Evolutionary conservation across 2,329 filamentous ascomycete genomes (phyloP).

Genomic region (Ceratocystiopsis minuta): DNA sequence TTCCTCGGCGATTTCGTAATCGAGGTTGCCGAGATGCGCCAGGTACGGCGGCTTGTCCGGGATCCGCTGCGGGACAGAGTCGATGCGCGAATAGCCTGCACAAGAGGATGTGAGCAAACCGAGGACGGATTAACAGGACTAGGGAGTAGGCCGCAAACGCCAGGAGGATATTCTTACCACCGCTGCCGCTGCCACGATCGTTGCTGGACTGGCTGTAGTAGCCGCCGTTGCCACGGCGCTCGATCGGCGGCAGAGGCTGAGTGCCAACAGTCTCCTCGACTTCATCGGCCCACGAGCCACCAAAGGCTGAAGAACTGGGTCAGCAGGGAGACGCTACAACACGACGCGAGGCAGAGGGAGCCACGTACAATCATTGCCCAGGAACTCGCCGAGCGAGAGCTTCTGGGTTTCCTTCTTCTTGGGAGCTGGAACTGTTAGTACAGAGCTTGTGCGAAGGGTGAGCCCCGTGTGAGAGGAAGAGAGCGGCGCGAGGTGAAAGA

Average conservation of each 20-base stretch:
- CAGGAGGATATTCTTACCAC: neutral
- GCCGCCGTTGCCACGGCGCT: constrained; percentile 21
- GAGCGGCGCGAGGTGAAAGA: no score
- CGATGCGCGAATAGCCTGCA: constrained; percentile 38
- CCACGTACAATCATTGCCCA: constrained; percentile 71
- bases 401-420: constrained; percentile 90
- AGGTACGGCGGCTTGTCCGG: constrained; percentile 89
- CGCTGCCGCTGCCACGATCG: constrained; percentile 6
- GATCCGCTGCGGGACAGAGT: constrained; percentile 53
- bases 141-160: neutral
- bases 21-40: constrained; percentile 88
- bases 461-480: no score
- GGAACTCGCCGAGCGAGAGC: constrained; percentile 94
- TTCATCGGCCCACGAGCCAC: constrained; percentile 95
- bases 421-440: constrained; percentile 42
- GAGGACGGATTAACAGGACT: neutral
- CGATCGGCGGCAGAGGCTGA: constrained; percentile 34
- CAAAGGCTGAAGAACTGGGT: constrained; percentile 21
- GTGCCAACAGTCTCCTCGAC: constrained; percentile 70
- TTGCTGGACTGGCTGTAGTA: constrained; percentile 11
- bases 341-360: constrained; percentile 3
- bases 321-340: neutral
- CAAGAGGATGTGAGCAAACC: neutral
- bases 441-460: neutral
- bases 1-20: constrained; percentile 76